Evolutionary conservation across 805 yeast genomes (phyloP).

Genomic region (Cyberlindnera maclurae): DNA sequence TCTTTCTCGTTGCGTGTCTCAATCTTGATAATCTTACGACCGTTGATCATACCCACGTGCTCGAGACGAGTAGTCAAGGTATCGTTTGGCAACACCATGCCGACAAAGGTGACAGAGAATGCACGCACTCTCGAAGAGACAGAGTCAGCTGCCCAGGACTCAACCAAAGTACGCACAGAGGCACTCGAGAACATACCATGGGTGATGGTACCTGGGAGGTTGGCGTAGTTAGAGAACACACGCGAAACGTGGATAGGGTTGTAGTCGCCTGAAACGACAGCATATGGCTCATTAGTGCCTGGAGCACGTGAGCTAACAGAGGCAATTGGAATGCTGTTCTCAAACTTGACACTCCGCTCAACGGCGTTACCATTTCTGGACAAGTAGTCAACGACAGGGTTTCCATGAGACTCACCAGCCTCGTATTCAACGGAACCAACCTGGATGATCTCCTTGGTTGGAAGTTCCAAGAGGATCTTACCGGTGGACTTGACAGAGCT

Average conservation of each 20-base stretch:
- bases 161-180: conserved; percentile 88
- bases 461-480: conserved; percentile 77
- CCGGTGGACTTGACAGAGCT: conserved; percentile 81
- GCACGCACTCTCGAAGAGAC: conserved; percentile 95
- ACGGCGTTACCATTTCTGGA: conserved; percentile 86
- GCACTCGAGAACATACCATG: conserved; percentile 99
- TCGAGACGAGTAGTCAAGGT: conserved; percentile 79
- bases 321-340: conserved; percentile 81
- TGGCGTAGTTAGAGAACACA: conserved; percentile 88
- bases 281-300: conserved; percentile 92
- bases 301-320: conserved; percentile 68
- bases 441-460: conserved; percentile 82
- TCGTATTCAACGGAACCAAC: conserved; percentile 80
- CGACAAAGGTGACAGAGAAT: conserved; percentile 82
- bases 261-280: conserved; percentile 95
- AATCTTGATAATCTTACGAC: conserved; percentile 93
- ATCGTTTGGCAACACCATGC: conserved; percentile 97
- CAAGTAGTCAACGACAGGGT: conserved; percentile 94
- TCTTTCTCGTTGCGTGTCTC: conserved; percentile 81
- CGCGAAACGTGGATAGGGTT: conserved; percentile 97
- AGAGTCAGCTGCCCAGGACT: conserved; percentile 97
- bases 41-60: conserved; percentile 98
- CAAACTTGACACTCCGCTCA: conserved; percentile 90
- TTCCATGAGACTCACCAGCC: conserved; percentile 92
- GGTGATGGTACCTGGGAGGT: conserved; percentile 94